These are phyloP conservation scores for Metschnikowia henanensis DNA, from an alignment of 805 yeast genomes.

Conservation along the genomic window DNA sequence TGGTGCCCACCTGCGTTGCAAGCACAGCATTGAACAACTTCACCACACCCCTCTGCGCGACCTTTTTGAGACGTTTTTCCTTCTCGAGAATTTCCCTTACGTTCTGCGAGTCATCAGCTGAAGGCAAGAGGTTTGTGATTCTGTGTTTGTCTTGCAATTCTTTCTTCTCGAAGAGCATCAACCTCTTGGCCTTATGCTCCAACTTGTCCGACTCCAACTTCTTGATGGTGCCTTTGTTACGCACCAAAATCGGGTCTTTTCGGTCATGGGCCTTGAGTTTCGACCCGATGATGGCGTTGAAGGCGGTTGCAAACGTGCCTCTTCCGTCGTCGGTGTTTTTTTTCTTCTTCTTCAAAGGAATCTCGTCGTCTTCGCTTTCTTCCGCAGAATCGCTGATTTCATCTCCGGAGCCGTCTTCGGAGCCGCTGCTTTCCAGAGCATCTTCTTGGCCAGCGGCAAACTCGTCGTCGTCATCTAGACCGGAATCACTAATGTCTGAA, in stretches of 20 bases:
- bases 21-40: constrained; percentile 80
- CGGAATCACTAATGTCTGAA: constrained; percentile 19
- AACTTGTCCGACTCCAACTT: constrained; percentile 78
- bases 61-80: constrained; percentile 70
- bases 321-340: constrained; percentile 69
- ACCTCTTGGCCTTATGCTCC: constrained; percentile 79
- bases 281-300: constrained; percentile 81
- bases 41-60: constrained; percentile 88
- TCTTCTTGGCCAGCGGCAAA: constrained; percentile 23
- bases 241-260: constrained; percentile 85
- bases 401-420: too few relatives aligned
- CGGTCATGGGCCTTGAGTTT: constrained; percentile 87
- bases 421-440: constrained; percentile 12
- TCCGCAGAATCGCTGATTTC: constrained; percentile 13
- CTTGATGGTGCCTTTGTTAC: constrained; percentile 69
- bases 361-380: constrained; percentile 19
- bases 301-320: constrained; percentile 75
- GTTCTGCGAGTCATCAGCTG: constrained; percentile 53
- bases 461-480: constrained; percentile 27
- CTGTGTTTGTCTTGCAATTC: constrained; percentile 65
- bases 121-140: constrained; percentile 65
- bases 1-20: constrained; percentile 69
- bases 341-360: constrained; percentile 54
- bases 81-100: constrained; percentile 59
- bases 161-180: constrained; percentile 69